phyloP scores from a whole-genome alignment of 352 stramenopile species.

The Globisporangium nodosum region DNA sequence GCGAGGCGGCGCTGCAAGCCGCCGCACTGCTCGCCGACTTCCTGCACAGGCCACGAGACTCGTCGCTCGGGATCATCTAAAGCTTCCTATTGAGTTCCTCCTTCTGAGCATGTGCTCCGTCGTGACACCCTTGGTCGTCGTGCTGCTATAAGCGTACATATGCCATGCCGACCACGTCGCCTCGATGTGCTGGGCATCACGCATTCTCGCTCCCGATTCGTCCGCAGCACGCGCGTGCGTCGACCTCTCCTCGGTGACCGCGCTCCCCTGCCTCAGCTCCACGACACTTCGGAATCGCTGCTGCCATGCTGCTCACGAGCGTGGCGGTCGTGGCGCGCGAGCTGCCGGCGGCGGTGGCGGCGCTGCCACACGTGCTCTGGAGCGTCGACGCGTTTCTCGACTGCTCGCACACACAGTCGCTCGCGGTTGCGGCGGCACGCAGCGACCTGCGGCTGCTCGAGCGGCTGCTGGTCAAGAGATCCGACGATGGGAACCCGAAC shows the following conservation, averaged over 20 bases:
- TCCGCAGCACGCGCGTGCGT: background rate
- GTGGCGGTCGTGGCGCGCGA: background rate
- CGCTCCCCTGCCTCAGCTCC: too few relatives aligned
- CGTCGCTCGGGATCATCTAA: conserved; percentile 5
- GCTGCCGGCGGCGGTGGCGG: background rate
- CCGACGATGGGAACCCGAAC: background rate
- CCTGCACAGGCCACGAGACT: background rate
- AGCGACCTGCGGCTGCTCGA: background rate
- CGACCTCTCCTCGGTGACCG: too few relatives aligned
- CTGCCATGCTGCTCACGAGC: background rate
- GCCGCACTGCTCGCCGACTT: background rate
- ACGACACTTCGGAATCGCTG: too few relatives aligned
- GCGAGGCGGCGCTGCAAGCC: background rate
- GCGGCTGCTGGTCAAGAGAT: background rate
- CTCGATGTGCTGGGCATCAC: background rate
- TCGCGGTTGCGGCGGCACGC: background rate
- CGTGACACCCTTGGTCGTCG: too few relatives aligned
- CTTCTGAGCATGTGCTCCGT: too few relatives aligned
- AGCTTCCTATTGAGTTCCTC: background rate
- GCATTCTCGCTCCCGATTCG: background rate
- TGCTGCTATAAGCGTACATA: too few relatives aligned
- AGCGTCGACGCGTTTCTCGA: background rate
- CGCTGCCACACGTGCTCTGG: background rate
- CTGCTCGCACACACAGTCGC: background rate
- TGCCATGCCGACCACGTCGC: too few relatives aligned